phyloP scores from a whole-genome alignment of 768 basidiomycete species.

The Boletus eberwhitei region DNA sequence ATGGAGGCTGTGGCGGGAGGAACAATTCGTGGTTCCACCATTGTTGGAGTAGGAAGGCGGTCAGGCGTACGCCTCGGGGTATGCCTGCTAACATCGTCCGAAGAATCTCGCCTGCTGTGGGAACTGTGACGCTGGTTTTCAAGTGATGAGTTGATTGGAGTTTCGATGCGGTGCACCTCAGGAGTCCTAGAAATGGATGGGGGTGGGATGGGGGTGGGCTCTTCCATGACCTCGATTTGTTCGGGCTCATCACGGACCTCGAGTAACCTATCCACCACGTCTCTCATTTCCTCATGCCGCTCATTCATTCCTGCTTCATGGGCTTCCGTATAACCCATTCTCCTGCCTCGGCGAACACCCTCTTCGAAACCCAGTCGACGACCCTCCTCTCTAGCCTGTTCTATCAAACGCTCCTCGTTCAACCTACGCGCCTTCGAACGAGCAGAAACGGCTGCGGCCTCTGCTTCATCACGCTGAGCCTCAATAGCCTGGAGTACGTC shows the following conservation, averaged over 20 bases:
- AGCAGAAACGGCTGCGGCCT: slow-evolving; percentile 43
- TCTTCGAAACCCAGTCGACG: slow-evolving; percentile 49
- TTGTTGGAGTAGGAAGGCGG: slow-evolving; percentile 4
- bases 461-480: slow-evolving; percentile 46
- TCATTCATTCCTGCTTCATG: slow-evolving; percentile 16
- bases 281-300: slow-evolving; percentile 14
- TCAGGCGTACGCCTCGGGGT: slow-evolving; percentile 12
- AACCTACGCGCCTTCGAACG: slow-evolving; percentile 45
- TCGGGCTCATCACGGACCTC: slow-evolving; percentile 23
- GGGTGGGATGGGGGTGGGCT: slow-evolving; percentile 14
- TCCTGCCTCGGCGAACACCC: slow-evolving; percentile 40
- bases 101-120: slow-evolving; percentile 19
- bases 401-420: slow-evolving; percentile 45
- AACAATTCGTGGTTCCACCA: slow-evolving; percentile 16
- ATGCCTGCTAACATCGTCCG: slow-evolving; percentile 12
- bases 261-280: slow-evolving; percentile 26
- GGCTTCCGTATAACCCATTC: slow-evolving; percentile 29
- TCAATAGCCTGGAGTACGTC: slow-evolving; percentile 48
- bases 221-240: slow-evolving; percentile 17
- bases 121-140: slow-evolving; percentile 16
- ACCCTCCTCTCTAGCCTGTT: slow-evolving; percentile 53
- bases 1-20: slow-evolving; percentile 6
- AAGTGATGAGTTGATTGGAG: slow-evolving; percentile 15
- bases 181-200: slow-evolving; percentile 17
- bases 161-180: slow-evolving; percentile 25